Evolutionary conservation across 2,329 filamentous ascomycete species (phyloP).

Genomic region (Aaosphaeria arxii): DNA sequence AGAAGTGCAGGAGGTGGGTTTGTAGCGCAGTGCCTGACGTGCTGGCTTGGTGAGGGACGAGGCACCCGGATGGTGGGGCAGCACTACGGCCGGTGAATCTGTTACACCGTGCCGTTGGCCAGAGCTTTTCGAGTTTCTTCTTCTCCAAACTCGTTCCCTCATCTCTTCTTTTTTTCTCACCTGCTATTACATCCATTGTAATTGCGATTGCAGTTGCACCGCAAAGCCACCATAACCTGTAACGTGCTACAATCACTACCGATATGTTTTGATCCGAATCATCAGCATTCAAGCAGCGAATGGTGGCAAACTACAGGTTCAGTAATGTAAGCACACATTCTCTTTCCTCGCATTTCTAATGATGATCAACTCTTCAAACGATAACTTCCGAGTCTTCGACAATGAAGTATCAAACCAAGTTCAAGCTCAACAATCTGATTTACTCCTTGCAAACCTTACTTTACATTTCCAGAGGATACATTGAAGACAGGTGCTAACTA

Average conservation of each 20-base stretch:
- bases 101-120: neutral
- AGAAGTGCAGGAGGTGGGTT: neutral
- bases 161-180: neutral
- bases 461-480: conserved; percentile 1
- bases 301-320: neutral
- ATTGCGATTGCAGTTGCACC: neutral
- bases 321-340: conserved; percentile 14
- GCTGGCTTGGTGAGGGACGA: neutral
- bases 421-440: conserved; percentile 58
- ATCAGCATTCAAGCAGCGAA: neutral
- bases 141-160: neutral
- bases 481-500: conserved; percentile 7
- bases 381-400: conserved; percentile 34
- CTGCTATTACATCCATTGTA: neutral
- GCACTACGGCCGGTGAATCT: neutral
- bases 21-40: neutral
- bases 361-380: conserved; percentile 30
- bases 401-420: conserved; percentile 37
- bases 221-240: too few species aligned
- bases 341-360: conserved; percentile 10
- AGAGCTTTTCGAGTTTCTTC: neutral
- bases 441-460: conserved; percentile 1
- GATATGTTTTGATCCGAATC: neutral
- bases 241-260: too few species aligned
- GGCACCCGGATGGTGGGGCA: conserved; percentile 8